phyloP scores from a whole-genome alignment of 331 rosid species.

The Pyracantha coccinea region DNA sequence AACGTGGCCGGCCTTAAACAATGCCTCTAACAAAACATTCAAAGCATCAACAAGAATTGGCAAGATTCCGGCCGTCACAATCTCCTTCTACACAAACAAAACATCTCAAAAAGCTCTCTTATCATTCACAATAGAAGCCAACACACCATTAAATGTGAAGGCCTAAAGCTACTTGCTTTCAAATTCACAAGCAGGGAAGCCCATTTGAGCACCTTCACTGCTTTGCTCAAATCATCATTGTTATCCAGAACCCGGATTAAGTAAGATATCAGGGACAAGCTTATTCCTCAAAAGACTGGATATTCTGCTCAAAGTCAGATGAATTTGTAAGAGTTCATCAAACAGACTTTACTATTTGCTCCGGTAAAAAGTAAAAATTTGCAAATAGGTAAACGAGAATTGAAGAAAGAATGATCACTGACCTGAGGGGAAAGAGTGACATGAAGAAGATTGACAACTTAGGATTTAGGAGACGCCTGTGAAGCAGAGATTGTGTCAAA shows the following conservation, averaged over 20 bases:
- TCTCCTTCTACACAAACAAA: constrained; percentile 78
- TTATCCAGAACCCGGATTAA: constrained; percentile 45
- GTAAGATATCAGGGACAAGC: constrained; percentile 41
- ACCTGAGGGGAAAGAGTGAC: constrained; percentile 14
- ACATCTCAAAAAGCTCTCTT: constrained; percentile 43
- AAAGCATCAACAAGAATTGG: constrained; percentile 53
- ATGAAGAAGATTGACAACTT: neutral
- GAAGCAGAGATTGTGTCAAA: neutral
- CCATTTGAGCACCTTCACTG: constrained; percentile 18
- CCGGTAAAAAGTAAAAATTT: neutral
- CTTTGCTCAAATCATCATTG: constrained; percentile 59
- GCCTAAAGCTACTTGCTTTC: constrained; percentile 45
- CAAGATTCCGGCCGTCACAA: constrained; percentile 59
- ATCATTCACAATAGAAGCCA: constrained; percentile 47
- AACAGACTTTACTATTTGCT: neutral
- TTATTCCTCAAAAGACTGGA: constrained; percentile 36
- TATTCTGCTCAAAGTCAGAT: constrained; percentile 38
- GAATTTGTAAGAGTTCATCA: constrained; percentile 24
- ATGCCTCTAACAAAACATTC: constrained; percentile 59
- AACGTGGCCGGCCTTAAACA: constrained; percentile 31
- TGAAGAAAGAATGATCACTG: constrained; percentile 13
- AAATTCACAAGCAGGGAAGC: constrained; percentile 25
- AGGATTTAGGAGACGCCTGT: neutral
- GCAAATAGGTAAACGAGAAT: neutral
- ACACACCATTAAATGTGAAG: constrained; percentile 54